Conservation (phyloP, 495 filamentous ascomycete species). For the Hypoxylon subgilvum region DNA sequence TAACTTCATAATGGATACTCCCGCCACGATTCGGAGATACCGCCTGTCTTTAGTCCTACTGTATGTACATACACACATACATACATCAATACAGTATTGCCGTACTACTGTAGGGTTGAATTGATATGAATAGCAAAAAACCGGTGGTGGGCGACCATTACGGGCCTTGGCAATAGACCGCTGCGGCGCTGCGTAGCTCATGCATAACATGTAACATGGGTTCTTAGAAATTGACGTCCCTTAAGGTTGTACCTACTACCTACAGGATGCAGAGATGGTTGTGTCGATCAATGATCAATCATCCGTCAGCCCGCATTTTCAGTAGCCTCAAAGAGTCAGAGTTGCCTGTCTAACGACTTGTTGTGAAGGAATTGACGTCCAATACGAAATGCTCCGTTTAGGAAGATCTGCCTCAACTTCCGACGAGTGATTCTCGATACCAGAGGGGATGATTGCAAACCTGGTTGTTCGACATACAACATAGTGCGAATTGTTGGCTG, state of each 20-base stretch:
- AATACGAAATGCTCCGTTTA: constrained; percentile 10
- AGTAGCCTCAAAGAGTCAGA: constrained; percentile 5
- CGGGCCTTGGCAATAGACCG: constrained; percentile 11
- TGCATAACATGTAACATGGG: background rate
- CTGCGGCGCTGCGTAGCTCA: constrained; percentile 6
- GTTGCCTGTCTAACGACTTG: constrained; percentile 1
- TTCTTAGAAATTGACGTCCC: constrained; percentile 8
- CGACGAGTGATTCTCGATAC: background rate
- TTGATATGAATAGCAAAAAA: constrained; percentile 4
- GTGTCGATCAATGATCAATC: constrained; percentile 30
- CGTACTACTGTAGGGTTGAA: constrained; percentile 5
- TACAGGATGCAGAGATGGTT: constrained; percentile 9
- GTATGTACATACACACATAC: too few relatives aligned
- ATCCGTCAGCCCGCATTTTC: constrained; percentile 1
- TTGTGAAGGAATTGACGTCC: constrained; percentile 14
- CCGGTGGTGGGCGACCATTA: background rate
- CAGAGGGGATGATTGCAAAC: too few relatives aligned
- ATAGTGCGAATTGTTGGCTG: too few relatives aligned
- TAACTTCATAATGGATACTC: constrained; percentile 30
- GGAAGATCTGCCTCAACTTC: constrained; percentile 23
- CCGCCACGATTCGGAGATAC: constrained; percentile 29
- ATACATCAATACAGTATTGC: too few relatives aligned
- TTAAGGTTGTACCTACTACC: constrained; percentile 19
- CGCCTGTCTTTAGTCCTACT: constrained; percentile 27
- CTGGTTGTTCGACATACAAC: too few relatives aligned